Evolutionary conservation across 2,329 filamentous ascomycete species (phyloP), one percentile per base, ranked within the genome.

Genomic region (Aspergillus chevalieri): DNA sequence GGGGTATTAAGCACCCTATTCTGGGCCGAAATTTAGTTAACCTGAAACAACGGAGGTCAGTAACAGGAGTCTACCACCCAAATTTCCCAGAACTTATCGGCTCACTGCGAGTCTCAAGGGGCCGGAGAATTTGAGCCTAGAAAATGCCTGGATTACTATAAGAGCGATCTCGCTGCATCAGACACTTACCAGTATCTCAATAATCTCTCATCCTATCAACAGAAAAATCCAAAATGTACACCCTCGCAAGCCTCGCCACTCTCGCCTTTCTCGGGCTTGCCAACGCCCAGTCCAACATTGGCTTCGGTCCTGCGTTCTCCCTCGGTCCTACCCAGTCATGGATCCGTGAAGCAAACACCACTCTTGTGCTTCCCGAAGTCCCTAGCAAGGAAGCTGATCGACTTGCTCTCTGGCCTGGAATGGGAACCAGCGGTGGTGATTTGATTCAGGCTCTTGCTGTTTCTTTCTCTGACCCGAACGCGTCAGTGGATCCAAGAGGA

Each of bases 381-480:
- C 65, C 63, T 4, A 63, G 49, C 38, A 57, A 57, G 3, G 52
- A 60, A 44, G 46, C 50, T 6, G 61, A 64, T 36, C 59, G 62
- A n/a, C 60, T 66, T 7, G 63, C 64, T 2, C 52, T 67, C 6
- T 67, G 64, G 64, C 62, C 63, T 2, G 65, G 65, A 1, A 66
- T 67, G 65, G 62, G 63, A 10, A 67, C 64, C 3, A 65, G 62
- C 15, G 55, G 53, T 1, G 63, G 62, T 14, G 65, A 67, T 43
- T 50, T 67, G 42, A 64, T 67, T 15, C 65, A 67, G 51, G 61
- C 64, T 3, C 51, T 67, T 15, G 63, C 62, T 8, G 61, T 65
- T 1, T 65, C 64, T 1, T 65, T 64, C 39, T 43, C 51, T 1
- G 56, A 58, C 42, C 63, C 63, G 2, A 46, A 50, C 21, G 57